Conservation (phyloP, 2,329 filamentous ascomycete genomes). For the Colletotrichum incanum region DNA sequence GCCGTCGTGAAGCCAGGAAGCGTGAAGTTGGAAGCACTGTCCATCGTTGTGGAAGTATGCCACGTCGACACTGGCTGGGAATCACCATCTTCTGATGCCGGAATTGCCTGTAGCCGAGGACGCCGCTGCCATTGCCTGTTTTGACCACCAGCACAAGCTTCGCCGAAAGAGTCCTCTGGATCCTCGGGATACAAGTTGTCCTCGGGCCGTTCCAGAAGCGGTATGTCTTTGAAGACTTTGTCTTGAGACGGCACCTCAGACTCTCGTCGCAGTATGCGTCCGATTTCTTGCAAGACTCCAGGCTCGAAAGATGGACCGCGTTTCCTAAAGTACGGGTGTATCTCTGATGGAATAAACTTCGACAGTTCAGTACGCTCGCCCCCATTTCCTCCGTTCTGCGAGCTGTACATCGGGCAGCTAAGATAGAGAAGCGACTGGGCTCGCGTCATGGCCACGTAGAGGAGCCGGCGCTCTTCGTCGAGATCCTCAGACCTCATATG, state of each 20-base stretch:
- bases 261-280: constrained; percentile 78
- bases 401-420: constrained; percentile 81
- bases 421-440: constrained; percentile 90
- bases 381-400: constrained; percentile 69
- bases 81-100: constrained; percentile 23
- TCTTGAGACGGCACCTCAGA: constrained; percentile 67
- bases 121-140: constrained; percentile 31
- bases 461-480: constrained; percentile 87
- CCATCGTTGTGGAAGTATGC: constrained; percentile 71
- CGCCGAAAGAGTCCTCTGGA: constrained; percentile 41
- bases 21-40: constrained; percentile 71
- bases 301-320: constrained; percentile 80
- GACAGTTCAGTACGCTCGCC: constrained; percentile 72
- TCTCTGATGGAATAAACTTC: constrained; percentile 74
- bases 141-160: constrained; percentile 20
- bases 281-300: constrained; percentile 75
- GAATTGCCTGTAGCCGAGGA: constrained; percentile 15
- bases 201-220: constrained; percentile 70
- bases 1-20: constrained; percentile 76
- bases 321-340: constrained; percentile 60
- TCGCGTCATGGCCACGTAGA: constrained; percentile 98
- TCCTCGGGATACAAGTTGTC: constrained; percentile 77
- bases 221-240: constrained; percentile 68
- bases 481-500: constrained; percentile 88
- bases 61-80: constrained; percentile 14